Conservation (phyloP, 768 basidiomycete genomes). For the Russula sp. region DNA sequence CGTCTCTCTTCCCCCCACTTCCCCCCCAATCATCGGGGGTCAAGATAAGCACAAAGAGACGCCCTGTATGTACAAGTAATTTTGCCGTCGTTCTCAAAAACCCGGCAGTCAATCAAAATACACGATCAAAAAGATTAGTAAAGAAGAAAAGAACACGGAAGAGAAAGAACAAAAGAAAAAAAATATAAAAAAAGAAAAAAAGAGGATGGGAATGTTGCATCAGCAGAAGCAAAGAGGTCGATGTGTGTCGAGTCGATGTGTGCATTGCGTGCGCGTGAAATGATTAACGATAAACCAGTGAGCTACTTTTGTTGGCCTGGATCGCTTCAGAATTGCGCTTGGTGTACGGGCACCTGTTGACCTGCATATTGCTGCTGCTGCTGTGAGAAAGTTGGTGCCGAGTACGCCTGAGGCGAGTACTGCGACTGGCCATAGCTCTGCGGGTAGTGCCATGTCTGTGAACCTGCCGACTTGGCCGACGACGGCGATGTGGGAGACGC, state of each 20-base stretch:
- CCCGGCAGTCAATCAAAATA: background rate
- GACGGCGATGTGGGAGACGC: background rate
- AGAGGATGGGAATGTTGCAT: background rate
- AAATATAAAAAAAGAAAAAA: background rate
- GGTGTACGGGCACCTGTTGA: conserved; percentile 15
- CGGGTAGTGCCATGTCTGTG: conserved; percentile 13
- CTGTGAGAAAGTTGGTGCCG: conserved; percentile 7
- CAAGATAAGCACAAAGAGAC: background rate
- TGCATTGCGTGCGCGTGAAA: background rate
- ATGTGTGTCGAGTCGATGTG: background rate
- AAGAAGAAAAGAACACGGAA: background rate
- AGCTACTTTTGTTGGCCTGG: conserved; percentile 10
- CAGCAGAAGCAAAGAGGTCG: background rate
- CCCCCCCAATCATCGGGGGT: background rate
- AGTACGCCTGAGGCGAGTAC: conserved; percentile 9
- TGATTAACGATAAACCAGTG: conserved; percentile 1
- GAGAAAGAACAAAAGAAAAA: background rate
- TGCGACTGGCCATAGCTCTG: conserved; percentile 12
- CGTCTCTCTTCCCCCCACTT: background rate
- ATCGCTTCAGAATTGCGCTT: conserved; percentile 8
- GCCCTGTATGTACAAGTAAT: conserved; percentile 17
- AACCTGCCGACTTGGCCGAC: background rate
- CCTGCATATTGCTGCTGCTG: conserved; percentile 13
- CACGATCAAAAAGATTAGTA: conserved; percentile 1
- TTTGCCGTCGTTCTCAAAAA: conserved; percentile 2